Evolutionary conservation across 495 filamentous ascomycete species (phyloP), one percentile per base, ranked within the genome.

Genomic region (Lepidopterella palustris): DNA sequence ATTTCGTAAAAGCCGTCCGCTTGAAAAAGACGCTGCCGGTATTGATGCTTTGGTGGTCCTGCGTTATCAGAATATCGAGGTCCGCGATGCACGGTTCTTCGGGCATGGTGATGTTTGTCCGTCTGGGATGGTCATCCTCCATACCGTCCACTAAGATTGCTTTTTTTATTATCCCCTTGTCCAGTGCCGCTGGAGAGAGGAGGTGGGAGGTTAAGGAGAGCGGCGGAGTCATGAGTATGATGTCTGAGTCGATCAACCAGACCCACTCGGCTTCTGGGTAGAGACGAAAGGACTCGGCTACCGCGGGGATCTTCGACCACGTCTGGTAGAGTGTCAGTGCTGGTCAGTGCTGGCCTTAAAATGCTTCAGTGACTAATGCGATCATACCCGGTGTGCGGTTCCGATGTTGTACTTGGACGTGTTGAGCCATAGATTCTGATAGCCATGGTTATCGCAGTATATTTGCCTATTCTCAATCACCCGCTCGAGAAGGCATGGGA

Each of bases 1-100:
- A 55, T 13, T 65, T 56, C 0, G 61, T 68, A 59, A 68, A 74
- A 23, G 64, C 62, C 23, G 66, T 73, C 26, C 72, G 64, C 0
- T 72, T 66, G 31, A 75, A 66, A 13, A 74, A 69, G 55, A 71
- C 71, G 58, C 67, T 70, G 47, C 72, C 72, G 1, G 72, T 71
- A 53, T 75, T 75, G 32, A 75, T 51, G 27, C 72, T 71, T 31
- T 74, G 71, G 40, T 74, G 72, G 59, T 75, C 72, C 51, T 75
- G 72, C 8, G 67, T 62, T 23, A 74, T 61, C 26, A 75, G 68
- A 27, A 64, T 60, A 42, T 64, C 62, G 31, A 64, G 55, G 42
- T 64, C 57, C 15, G 59, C 50, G 53, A 60, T 57, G 32, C 52
- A 45, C 24, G 51, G 59, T n/a, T 56, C 31, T 35, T 55, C 39